Conservation (phyloP, 2,329 filamentous ascomycete species). For the Alternaria burnsii region DNA sequence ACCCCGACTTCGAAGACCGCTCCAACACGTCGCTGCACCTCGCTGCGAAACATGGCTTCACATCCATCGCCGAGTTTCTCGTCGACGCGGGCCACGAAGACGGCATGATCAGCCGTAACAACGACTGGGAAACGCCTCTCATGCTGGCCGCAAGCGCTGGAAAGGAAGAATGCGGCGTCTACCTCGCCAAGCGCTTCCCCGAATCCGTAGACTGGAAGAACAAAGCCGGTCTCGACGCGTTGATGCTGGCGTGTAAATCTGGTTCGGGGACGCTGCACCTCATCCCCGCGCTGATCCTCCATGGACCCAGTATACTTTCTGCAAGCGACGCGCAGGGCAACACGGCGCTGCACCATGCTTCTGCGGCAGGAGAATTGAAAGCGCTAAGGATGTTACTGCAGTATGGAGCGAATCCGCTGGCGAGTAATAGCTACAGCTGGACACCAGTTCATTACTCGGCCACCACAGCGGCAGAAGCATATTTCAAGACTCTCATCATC, state of each 20-base stretch:
- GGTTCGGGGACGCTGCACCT: slow-evolving; percentile 56
- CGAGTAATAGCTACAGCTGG: slow-evolving; percentile 80
- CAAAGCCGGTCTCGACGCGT: slow-evolving; percentile 72
- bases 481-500: slow-evolving; percentile 77
- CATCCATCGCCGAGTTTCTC: slow-evolving; percentile 73
- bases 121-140: slow-evolving; percentile 79
- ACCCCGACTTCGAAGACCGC: slow-evolving; percentile 78
- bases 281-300: slow-evolving; percentile 48
- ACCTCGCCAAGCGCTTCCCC: slow-evolving; percentile 72
- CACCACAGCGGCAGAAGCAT: slow-evolving; percentile 83
- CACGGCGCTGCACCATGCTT: slow-evolving; percentile 86
- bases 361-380: slow-evolving; percentile 79
- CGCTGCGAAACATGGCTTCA: slow-evolving; percentile 75
- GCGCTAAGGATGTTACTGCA: slow-evolving; percentile 79
- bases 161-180: slow-evolving; percentile 76
- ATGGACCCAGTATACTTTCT: slow-evolving; percentile 39
- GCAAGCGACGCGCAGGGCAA: slow-evolving; percentile 75
- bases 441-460: slow-evolving; percentile 83
- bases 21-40: slow-evolving; percentile 87
- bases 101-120: slow-evolving; percentile 78
- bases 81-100: slow-evolving; percentile 78
- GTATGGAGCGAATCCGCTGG: slow-evolving; percentile 77
- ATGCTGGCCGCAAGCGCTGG: slow-evolving; percentile 77
- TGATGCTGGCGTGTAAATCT: slow-evolving; percentile 52
- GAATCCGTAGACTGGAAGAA: slow-evolving; percentile 71